These are phyloP conservation scores for Ophiosphaerella narmari DNA, from an alignment of 2,329 filamentous ascomycete species.

Conservation along the genomic window DNA sequence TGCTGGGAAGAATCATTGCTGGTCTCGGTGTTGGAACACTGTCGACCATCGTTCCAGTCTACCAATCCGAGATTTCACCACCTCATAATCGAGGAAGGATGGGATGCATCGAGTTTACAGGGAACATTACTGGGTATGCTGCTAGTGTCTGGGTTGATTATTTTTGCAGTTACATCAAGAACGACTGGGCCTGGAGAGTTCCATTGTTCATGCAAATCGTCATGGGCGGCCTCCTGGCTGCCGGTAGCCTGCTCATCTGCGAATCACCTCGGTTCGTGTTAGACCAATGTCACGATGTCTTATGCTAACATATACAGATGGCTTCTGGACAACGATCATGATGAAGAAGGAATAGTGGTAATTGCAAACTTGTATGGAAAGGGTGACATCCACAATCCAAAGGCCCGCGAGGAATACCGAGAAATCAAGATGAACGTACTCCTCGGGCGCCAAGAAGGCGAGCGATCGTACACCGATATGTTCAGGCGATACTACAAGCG, in stretches of 20 bases:
- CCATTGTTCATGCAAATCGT: conserved; percentile 91
- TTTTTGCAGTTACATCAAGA: conserved; percentile 88
- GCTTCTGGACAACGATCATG: conserved; percentile 96
- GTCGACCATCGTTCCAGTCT: conserved; percentile 59
- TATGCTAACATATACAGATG: conserved; percentile 63
- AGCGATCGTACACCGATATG: conserved; percentile 91
- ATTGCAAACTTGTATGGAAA: conserved; percentile 97
- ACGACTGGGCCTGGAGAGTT: conserved; percentile 84
- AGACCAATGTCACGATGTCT: neutral
- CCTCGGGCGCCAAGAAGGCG: conserved; percentile 90
- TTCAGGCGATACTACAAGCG: conserved; percentile 89
- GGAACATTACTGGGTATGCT: conserved; percentile 94
- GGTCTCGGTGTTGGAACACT: conserved; percentile 57
- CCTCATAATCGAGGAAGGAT: conserved; percentile 95
- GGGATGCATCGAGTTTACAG: conserved; percentile 96
- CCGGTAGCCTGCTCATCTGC: conserved; percentile 90
- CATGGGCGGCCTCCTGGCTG: conserved; percentile 84
- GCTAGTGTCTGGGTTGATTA: conserved; percentile 99
- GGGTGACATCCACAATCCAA: conserved; percentile 90
- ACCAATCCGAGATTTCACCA: conserved; percentile 70
- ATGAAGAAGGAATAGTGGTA: conserved; percentile 97
- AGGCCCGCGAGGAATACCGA: conserved; percentile 92
- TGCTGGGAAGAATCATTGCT: conserved; percentile 56
- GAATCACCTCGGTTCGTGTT: conserved; percentile 82
- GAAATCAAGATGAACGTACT: conserved; percentile 99